These are phyloP conservation scores for Pulicaria dysenterica DNA, from an alignment of 129 eudicot species.

Conservation along the genomic window DNA sequence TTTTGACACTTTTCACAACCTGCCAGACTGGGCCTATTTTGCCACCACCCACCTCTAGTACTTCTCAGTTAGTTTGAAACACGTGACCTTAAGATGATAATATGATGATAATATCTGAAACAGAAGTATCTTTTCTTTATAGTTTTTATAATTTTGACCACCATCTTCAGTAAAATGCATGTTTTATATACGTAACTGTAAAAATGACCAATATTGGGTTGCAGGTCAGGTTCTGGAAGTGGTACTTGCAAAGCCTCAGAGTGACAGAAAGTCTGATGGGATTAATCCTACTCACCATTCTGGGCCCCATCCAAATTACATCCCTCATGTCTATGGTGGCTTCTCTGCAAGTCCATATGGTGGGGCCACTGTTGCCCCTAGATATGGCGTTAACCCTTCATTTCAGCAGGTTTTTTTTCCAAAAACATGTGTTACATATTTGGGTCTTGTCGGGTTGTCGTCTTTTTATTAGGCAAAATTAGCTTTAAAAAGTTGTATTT, in stretches of 20 bases:
- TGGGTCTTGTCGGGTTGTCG: neutral
- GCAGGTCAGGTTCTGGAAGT: constrained; percentile 94
- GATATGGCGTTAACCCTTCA: constrained; percentile 73
- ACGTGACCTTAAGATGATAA: too few relatives aligned
- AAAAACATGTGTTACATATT: neutral
- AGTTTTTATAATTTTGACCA: too few relatives aligned
- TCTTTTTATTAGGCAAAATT: too few relatives aligned
- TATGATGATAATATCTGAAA: too few relatives aligned
- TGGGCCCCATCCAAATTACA: constrained; percentile 65
- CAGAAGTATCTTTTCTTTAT: too few relatives aligned
- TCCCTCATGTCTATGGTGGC: constrained; percentile 78
- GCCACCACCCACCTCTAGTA: too few relatives aligned
- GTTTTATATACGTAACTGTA: neutral
- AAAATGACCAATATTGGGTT: constrained; percentile 9
- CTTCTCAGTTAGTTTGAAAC: too few relatives aligned
- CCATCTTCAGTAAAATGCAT: too few relatives aligned
- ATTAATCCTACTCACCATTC: constrained; percentile 51
- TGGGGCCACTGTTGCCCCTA: constrained; percentile 62
- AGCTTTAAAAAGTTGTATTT: constrained; percentile 14
- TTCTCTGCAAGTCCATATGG: constrained; percentile 67
- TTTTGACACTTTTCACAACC: too few relatives aligned
- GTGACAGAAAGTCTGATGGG: constrained; percentile 68
- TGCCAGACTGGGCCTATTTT: too few relatives aligned
- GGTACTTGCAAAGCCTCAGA: constrained; percentile 93
- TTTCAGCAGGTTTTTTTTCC: constrained; percentile 72